Conservation (phyloP, 208 protist genomes). For the Acanthamoeba sp. region DNA sequence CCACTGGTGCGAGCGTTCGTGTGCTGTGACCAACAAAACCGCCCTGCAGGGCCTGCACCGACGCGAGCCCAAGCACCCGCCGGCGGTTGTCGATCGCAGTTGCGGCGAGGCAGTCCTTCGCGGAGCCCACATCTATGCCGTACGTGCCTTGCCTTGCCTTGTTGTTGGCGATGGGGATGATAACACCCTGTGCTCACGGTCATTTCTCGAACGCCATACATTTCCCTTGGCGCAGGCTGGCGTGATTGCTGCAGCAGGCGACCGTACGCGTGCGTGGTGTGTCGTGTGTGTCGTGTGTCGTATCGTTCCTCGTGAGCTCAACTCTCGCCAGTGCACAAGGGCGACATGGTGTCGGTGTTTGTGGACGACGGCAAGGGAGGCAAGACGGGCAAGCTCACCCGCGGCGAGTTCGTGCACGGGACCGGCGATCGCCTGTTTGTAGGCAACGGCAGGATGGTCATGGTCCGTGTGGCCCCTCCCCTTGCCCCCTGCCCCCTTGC, state of each 20-base stretch:
- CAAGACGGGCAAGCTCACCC: constrained; percentile 74
- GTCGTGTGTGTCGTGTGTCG: neutral
- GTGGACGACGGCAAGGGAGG: constrained; percentile 40
- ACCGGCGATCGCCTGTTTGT: neutral
- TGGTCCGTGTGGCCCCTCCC: too few relatives aligned
- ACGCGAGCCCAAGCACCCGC: neutral
- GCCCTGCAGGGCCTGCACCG: neutral
- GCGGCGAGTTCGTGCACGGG: neutral
- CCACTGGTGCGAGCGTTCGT: too few relatives aligned
- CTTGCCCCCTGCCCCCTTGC: too few relatives aligned
- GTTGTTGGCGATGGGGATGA: neutral
- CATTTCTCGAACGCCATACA: too few relatives aligned
- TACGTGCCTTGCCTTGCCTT: constrained; percentile 80
- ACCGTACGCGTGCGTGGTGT: neutral
- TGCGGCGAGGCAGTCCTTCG: constrained; percentile 94
- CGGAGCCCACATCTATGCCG: constrained; percentile 92
- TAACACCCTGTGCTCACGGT: neutral
- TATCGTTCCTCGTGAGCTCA: too few relatives aligned
- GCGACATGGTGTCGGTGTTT: constrained; percentile 20
- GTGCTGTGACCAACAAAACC: too few relatives aligned
- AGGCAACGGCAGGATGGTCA: neutral
- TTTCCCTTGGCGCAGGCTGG: neutral
- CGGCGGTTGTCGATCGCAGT: constrained; percentile 90
- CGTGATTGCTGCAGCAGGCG: neutral
- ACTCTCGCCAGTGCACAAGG: neutral